A percentile compares a stretch with the other conserved stretches of the same genome.
Conservation (phyloP, 1,139 yeast species). For the Pichia sp. region DNA sequence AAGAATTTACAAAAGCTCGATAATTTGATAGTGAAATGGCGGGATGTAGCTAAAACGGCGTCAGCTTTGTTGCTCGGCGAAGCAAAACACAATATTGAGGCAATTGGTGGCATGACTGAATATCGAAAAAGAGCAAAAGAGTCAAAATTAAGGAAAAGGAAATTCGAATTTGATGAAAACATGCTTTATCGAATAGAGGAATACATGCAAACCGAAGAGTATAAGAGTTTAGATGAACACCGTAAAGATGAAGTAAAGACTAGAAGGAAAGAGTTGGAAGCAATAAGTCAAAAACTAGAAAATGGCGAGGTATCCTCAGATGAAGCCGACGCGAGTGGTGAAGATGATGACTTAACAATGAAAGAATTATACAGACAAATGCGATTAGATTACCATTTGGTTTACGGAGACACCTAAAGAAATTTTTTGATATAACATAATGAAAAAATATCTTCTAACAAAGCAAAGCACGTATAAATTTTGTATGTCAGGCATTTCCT, state of each 20-base stretch:
- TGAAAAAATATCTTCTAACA: too few species aligned
- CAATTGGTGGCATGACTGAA: conserved; percentile 38
- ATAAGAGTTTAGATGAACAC: conserved; percentile 15
- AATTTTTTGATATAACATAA: too few species aligned
- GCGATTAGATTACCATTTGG: conserved; percentile 31
- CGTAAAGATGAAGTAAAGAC: conserved; percentile 18
- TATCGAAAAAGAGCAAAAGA: conserved; percentile 28
- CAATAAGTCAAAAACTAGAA: conserved; percentile 23
- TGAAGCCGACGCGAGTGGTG: conserved; percentile 18
- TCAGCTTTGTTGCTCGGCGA: conserved; percentile 35
- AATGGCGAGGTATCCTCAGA: conserved; percentile 16
- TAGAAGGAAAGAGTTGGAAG: conserved; percentile 26
- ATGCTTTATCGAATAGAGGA: conserved; percentile 23
- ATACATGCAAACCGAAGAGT: conserved; percentile 26
- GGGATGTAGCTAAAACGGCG: conserved; percentile 34
- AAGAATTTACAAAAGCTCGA: conserved; percentile 22
- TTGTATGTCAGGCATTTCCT: too few species aligned
- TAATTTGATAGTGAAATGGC: conserved; percentile 34
- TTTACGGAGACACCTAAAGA: conserved; percentile 17
- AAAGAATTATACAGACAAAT: conserved; percentile 33
- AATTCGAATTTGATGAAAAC: conserved; percentile 30
- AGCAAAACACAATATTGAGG: conserved; percentile 31
- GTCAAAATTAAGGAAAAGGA: conserved; percentile 26
- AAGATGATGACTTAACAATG: conserved; percentile 30
- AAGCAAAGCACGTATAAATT: too few species aligned